Conservation (phyloP, 2,329 filamentous ascomycete genomes). For the Lasiodiplodia gonubiensis region DNA sequence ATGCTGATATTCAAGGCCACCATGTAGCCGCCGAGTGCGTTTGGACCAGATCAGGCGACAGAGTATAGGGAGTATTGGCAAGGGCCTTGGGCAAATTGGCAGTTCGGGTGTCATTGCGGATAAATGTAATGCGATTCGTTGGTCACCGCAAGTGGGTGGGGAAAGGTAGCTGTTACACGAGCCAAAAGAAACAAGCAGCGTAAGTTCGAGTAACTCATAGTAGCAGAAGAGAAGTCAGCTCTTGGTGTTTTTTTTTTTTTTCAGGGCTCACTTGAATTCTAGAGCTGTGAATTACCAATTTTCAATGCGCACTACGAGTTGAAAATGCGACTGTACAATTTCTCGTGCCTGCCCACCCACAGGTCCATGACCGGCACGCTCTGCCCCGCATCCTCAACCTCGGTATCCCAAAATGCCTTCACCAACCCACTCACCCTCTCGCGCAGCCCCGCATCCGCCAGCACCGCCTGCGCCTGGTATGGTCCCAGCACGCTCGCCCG, state of each 20-base stretch:
- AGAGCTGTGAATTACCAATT: constrained; percentile 9
- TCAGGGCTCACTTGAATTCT: not conserved
- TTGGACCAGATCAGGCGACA: not conserved
- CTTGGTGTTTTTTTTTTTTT: not conserved
- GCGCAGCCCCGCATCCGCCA: constrained; percentile 67
- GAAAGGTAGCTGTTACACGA: no score
- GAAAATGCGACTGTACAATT: constrained; percentile 84
- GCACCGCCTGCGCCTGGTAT: constrained; percentile 76
- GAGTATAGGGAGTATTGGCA: not conserved
- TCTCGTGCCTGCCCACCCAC: constrained; percentile 82
- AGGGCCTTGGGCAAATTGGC: no score
- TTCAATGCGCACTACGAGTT: constrained; percentile 66
- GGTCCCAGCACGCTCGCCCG: constrained; percentile 79
- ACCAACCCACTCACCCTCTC: constrained; percentile 64
- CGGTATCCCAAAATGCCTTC: constrained; percentile 63
- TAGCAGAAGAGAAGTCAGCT: not conserved
- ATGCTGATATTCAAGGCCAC: not conserved
- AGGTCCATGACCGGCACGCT: constrained; percentile 78
- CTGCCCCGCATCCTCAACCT: constrained; percentile 72
- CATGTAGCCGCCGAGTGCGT: not conserved
- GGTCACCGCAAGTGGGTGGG: no score
- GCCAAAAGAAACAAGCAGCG: not conserved
- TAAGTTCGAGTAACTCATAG: not conserved
- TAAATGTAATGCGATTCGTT: no score
- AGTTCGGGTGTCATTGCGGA: no score